These are phyloP conservation scores for Epichloe bromicola DNA, from an alignment of 2,329 filamentous ascomycete genomes.

Conservation along the genomic window DNA sequence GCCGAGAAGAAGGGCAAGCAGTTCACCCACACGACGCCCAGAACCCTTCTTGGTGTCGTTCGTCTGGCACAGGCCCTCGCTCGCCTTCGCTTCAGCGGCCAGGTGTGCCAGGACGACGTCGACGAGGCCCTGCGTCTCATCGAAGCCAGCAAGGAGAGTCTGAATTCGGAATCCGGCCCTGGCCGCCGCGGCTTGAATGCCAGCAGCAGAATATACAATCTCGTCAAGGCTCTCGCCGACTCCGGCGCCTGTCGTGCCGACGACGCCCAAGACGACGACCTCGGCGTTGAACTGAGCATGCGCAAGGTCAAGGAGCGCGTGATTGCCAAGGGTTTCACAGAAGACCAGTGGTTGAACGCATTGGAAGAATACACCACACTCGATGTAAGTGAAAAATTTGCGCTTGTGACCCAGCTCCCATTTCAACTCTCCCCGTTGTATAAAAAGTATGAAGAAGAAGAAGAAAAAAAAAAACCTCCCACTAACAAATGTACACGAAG, in stretches of 20 bases:
- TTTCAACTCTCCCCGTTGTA: too few species aligned
- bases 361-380: slow-evolving; percentile 80
- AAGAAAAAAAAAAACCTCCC: neutral
- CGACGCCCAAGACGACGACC: slow-evolving; percentile 40
- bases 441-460: too few species aligned
- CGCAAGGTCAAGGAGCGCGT: slow-evolving; percentile 82
- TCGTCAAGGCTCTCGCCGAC: slow-evolving; percentile 80
- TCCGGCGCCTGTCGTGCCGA: slow-evolving; percentile 74
- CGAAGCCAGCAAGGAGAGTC: slow-evolving; percentile 84
- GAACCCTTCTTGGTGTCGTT: slow-evolving; percentile 84
- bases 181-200: slow-evolving; percentile 60
- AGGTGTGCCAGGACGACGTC: slow-evolving; percentile 82
- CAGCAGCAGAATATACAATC: slow-evolving; percentile 84
- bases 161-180: slow-evolving; percentile 57
- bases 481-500: slow-evolving; percentile 34
- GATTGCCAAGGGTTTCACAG: slow-evolving; percentile 90
- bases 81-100: slow-evolving; percentile 73
- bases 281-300: slow-evolving; percentile 63
- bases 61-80: slow-evolving; percentile 90
- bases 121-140: slow-evolving; percentile 86
- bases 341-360: slow-evolving; percentile 77
- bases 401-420: neutral
- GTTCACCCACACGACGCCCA: slow-evolving; percentile 86
- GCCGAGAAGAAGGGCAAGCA: slow-evolving; percentile 86
- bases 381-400: slow-evolving; percentile 54